These are phyloP conservation scores for Linum tenue DNA, from an alignment of 345 rosid genomes.

Conservation along the genomic window DNA sequence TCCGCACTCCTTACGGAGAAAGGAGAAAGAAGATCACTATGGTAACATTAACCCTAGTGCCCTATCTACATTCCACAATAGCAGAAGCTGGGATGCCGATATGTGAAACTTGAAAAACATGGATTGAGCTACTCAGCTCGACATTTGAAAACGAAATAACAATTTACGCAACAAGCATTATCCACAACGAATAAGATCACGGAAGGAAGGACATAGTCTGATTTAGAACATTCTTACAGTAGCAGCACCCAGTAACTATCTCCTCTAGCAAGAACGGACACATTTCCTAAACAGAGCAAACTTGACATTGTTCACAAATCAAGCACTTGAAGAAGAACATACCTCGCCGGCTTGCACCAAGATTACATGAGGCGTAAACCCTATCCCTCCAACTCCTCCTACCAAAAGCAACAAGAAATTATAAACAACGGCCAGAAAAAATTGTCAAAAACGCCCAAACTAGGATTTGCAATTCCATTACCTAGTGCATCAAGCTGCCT, in stretches of 20 bases:
- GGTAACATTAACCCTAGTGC: too few species aligned
- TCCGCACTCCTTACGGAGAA: too few species aligned
- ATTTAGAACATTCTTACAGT: neutral
- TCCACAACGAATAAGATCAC: neutral
- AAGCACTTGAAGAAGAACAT: neutral
- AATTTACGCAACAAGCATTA: neutral
- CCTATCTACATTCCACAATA: too few species aligned
- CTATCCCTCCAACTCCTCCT: slow-evolving; percentile 6
- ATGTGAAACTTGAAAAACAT: neutral
- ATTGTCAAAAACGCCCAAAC: neutral
- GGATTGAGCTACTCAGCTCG: neutral
- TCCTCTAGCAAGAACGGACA: neutral
- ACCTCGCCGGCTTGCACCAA: slow-evolving; percentile 6
- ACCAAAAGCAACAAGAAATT: neutral
- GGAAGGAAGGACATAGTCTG: neutral
- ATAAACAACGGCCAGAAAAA: neutral
- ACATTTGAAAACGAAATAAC: neutral
- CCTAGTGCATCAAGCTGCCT: slow-evolving; percentile 6
- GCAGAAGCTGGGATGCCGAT: too few species aligned
- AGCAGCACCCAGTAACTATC: too few species aligned
- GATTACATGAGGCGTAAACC: slow-evolving; percentile 9
- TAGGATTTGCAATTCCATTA: neutral
- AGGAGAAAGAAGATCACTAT: too few species aligned
- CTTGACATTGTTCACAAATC: neutral
- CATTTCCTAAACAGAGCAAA: neutral